Conservation (phyloP, 106 monocot genomes). For the Ottelia alismoides region DNA sequence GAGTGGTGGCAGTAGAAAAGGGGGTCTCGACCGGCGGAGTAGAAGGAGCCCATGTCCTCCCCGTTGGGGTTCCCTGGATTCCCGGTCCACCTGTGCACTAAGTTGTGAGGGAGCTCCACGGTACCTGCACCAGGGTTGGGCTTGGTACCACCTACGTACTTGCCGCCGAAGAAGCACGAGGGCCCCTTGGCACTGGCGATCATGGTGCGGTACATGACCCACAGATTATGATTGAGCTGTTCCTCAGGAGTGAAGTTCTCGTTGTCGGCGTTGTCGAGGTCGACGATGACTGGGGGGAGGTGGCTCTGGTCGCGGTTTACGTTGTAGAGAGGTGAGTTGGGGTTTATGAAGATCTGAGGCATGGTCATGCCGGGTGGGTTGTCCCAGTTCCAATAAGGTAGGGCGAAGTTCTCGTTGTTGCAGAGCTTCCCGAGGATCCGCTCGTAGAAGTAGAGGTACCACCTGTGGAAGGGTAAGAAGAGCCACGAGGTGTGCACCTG, state of each 20-base stretch:
- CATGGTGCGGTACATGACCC: conserved; percentile 45
- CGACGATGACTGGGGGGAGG: conserved; percentile 15
- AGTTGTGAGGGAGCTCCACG: conserved; percentile 24
- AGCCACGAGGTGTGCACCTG: no score
- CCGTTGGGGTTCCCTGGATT: conserved; percentile 2
- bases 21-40: conserved; percentile 26
- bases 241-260: conserved; percentile 2
- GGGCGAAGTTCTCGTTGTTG: no score
- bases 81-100: no score
- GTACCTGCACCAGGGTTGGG: conserved; percentile 20
- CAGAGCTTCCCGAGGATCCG: no score
- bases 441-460: no score
- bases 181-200: conserved; percentile 30
- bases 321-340: conserved; percentile 25
- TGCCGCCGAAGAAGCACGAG: conserved; percentile 34
- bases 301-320: no score
- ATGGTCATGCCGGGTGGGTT: no score
- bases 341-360: no score
- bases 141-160: conserved; percentile 20
- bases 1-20: conserved; percentile 34
- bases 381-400: no score
- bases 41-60: conserved; percentile 33
- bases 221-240: conserved; percentile 30
- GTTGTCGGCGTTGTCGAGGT: conserved; percentile 15
- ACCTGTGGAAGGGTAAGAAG: conserved; percentile 20